Percentiles rank a stretch among this genome's conserved stretches.
Evolutionary conservation across 78 protist genomes (phyloP).

Genomic region (Dictyostelium brefeldianum): DNA sequence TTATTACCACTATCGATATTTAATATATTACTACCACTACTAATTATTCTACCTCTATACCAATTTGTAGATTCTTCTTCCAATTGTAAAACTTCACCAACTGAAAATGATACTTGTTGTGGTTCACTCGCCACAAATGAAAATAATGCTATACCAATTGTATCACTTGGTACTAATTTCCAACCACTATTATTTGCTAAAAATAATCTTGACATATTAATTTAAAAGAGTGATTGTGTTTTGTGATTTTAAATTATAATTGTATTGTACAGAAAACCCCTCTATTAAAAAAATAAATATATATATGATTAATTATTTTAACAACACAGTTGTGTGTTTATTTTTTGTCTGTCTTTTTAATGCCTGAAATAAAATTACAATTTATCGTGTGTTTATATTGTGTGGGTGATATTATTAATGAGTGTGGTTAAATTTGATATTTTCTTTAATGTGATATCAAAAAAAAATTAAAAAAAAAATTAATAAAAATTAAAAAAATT

Average conservation of each 20-base stretch:
- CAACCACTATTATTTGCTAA: neutral
- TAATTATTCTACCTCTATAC: conserved; percentile 39
- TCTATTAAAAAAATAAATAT: too few species aligned
- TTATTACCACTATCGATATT: neutral
- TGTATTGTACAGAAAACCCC: neutral
- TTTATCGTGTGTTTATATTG: too few species aligned
- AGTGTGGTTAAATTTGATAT: too few species aligned
- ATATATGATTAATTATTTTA: too few species aligned
- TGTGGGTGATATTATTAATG: too few species aligned
- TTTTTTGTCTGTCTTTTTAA: too few species aligned
- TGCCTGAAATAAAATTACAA: too few species aligned
- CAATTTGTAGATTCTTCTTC: conserved; percentile 58
- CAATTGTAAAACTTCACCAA: conserved; percentile 50
- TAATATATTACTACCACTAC: neutral
- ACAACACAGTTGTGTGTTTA: too few species aligned
- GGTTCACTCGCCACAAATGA: conserved; percentile 3
- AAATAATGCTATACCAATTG: conserved; percentile 27
- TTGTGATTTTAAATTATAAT: neutral
- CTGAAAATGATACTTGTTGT: conserved; percentile 45
- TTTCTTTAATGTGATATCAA: too few species aligned
- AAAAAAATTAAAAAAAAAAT: too few species aligned
- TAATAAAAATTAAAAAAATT: too few species aligned
- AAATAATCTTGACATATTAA: conserved; percentile 32
- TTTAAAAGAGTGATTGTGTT: neutral
- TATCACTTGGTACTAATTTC: conserved; percentile 9